These are phyloP conservation scores for Polygonum maritimum DNA, from an alignment of 148 eudicot genomes.

Conservation along the genomic window DNA sequence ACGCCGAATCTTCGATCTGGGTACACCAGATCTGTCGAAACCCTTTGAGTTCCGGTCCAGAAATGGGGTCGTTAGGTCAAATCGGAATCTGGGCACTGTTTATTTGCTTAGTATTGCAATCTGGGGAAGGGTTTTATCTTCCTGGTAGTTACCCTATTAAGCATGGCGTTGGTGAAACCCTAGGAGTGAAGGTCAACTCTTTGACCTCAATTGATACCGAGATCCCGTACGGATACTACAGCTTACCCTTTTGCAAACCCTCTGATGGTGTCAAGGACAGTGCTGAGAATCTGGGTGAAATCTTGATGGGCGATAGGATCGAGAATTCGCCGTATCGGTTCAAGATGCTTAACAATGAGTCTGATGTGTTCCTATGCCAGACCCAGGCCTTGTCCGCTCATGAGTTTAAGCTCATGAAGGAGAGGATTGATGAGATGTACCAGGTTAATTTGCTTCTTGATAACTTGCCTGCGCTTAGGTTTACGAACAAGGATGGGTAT, in stretches of 20 bases:
- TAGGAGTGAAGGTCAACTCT: constrained; percentile 18
- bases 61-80: constrained; percentile 11
- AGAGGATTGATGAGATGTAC: constrained; percentile 25
- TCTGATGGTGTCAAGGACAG: constrained; percentile 16
- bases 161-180: constrained; percentile 13
- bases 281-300: constrained; percentile 23
- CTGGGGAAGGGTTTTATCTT: constrained; percentile 17
- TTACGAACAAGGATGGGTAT: constrained; percentile 16
- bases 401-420: constrained; percentile 21
- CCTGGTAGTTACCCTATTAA: constrained; percentile 24
- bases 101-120: constrained; percentile 7
- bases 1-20: constrained; percentile 9
- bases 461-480: constrained; percentile 20
- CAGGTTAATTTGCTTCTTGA: constrained; percentile 23
- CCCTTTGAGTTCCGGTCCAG: neutral
- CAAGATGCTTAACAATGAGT: constrained; percentile 18
- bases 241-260: constrained; percentile 19
- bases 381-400: constrained; percentile 12
- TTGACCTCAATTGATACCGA: constrained; percentile 21
- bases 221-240: constrained; percentile 19
- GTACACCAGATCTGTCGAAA: constrained; percentile 8
- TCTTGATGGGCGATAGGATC: constrained; percentile 22
- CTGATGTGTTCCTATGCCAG: constrained; percentile 14
- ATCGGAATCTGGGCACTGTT: constrained; percentile 17
- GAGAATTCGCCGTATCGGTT: constrained; percentile 21